Evolutionary conservation across 768 basidiomycete species (phyloP), one percentile per base, ranked within the genome.

Genomic region (Leccinellum rugosiceps): DNA sequence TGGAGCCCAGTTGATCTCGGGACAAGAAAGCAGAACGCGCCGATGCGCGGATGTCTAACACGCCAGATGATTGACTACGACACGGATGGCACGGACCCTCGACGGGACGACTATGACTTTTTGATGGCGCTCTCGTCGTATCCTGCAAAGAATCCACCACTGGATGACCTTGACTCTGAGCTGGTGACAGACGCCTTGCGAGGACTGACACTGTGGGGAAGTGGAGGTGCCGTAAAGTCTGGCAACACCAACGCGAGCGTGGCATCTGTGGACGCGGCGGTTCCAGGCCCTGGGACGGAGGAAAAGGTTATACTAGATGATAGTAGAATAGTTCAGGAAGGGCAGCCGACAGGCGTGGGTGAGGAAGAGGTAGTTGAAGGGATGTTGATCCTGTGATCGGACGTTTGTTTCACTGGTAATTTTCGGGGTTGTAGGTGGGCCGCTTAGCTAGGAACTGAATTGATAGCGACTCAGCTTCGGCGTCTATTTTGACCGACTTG

Each of bases 51-150:
- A 46, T 75, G 74, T 35, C 54, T 61, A 25, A 51, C 55, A 30
- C 65, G 64, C 9, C 65, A 61, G 44, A 38, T 38, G 25, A 61
- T 25, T 46, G 51, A 62, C 32, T 62, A 61, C 23, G 59, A 65
- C 47, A 30, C 30, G 25, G 41, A 60, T 17, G 44, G n/a, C 41
- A 15, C 32, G n/a, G 60, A 68, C 53, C 57, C 66, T 60, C 65
- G 68, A 26, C 67, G 61, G 4, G 76, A 80, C 53, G 77, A 81
- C 54, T 86, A 84, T 60, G 83, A 84, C 59, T 84, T 82, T 65
- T 59, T 85, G 55, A 69, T 65, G 34, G 70, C 73, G 44, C 71
- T 75, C 50, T 75, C 81, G 26, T 73, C 73, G 6, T 69, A 75
- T 43, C 77, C 76, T 57, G 77, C 75, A 30, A 76, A 75, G 61